Percentiles rank a stretch among this genome's conserved stretches.
Conservation (phyloP, 108 stramenopile species). For the Nitzschia sp. region DNA sequence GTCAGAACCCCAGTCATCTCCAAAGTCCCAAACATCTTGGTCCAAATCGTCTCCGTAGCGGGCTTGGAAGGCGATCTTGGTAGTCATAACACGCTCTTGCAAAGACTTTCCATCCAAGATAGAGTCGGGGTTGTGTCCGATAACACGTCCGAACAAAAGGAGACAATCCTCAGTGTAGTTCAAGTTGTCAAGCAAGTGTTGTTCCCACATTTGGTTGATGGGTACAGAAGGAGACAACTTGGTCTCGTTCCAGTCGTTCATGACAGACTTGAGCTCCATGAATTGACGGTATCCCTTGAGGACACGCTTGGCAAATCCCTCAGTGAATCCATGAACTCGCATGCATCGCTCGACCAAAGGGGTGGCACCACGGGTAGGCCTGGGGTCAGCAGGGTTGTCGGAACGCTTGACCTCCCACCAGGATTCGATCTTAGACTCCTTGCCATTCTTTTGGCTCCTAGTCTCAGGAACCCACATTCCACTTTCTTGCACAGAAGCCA, state of each 20-base stretch:
- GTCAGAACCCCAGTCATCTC: slow-evolving; percentile 31
- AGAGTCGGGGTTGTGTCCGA: slow-evolving; percentile 54
- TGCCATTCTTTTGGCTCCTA: slow-evolving; percentile 38
- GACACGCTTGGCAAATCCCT: slow-evolving; percentile 50
- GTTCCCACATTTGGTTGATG: slow-evolving; percentile 69
- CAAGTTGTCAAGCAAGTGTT: slow-evolving; percentile 59
- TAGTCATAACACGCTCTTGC: slow-evolving; percentile 48
- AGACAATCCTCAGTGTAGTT: slow-evolving; percentile 64
- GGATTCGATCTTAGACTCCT: slow-evolving; percentile 52
- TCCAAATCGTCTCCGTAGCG: slow-evolving; percentile 63
- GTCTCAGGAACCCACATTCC: slow-evolving; percentile 50
- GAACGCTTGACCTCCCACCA: slow-evolving; percentile 57
- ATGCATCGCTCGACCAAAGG: slow-evolving; percentile 65
- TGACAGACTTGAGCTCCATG: slow-evolving; percentile 69
- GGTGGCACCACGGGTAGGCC: slow-evolving; percentile 52
- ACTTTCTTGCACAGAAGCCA: slow-evolving; percentile 25
- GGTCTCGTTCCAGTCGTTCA: slow-evolving; percentile 60
- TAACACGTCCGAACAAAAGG: slow-evolving; percentile 56
- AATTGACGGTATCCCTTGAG: slow-evolving; percentile 71
- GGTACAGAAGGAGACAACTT: slow-evolving; percentile 56
- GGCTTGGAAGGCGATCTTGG: slow-evolving; percentile 58
- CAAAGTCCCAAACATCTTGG: slow-evolving; percentile 63
- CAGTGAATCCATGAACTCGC: slow-evolving; percentile 49
- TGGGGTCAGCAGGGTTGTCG: slow-evolving; percentile 41
- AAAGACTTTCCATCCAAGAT: slow-evolving; percentile 40